A percentile compares a stretch with the other conserved stretches of the same genome.
These are phyloP conservation scores for Oryza punctata DNA, from an alignment of 176 grass and related monocot species.

Conservation along the genomic window DNA sequence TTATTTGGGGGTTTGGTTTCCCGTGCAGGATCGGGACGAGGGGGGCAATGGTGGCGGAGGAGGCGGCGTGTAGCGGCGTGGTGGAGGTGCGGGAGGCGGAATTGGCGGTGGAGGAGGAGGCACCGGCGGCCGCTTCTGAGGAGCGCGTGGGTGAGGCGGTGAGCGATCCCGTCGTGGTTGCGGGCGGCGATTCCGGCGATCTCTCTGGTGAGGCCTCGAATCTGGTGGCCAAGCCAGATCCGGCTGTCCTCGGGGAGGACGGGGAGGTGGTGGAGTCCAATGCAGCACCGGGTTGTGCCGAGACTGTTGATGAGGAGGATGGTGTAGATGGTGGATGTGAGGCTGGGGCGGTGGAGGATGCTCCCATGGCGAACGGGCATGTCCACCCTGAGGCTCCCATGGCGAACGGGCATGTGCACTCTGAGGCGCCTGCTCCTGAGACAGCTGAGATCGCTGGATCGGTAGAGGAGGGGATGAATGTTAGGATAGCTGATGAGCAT, in stretches of 20 bases:
- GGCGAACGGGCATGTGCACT: constrained; percentile 23
- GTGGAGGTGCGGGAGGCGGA: constrained; percentile 21
- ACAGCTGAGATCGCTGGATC: background rate
- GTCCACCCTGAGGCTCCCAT: background rate
- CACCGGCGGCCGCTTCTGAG: constrained; percentile 10
- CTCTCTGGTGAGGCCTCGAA: background rate
- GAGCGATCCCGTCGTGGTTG: constrained; percentile 22
- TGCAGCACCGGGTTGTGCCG: background rate
- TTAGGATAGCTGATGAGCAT: background rate
- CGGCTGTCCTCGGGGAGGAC: constrained; percentile 1
- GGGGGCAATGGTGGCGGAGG: constrained; percentile 41
- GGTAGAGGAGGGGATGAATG: background rate
- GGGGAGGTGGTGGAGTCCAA: constrained; percentile 11
- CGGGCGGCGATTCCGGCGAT: constrained; percentile 32
- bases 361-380: constrained; percentile 22
- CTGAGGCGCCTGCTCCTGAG: background rate
- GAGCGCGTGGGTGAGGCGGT: constrained; percentile 20
- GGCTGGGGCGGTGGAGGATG: background rate
- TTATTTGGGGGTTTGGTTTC: background rate
- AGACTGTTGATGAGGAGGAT: background rate
- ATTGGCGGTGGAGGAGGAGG: constrained; percentile 25
- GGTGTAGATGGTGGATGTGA: background rate
- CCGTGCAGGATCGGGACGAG: background rate
- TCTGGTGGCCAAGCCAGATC: constrained; percentile 30
- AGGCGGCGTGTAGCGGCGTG: constrained; percentile 13